phyloP scores from a whole-genome alignment of 306 rosid species.

The Prunus salicina region DNA sequence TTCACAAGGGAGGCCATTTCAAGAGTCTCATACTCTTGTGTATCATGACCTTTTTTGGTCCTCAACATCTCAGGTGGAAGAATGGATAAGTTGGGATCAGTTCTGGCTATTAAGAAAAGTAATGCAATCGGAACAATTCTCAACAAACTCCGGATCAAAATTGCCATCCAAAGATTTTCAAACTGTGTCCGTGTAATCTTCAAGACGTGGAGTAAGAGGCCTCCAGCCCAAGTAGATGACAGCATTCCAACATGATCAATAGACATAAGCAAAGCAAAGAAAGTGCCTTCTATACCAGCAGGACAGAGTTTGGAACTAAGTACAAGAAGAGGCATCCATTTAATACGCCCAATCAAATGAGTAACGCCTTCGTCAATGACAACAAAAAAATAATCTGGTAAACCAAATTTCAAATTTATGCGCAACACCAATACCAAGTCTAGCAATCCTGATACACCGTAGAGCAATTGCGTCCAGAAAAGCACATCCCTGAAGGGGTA shows the following conservation, averaged over 20 bases:
- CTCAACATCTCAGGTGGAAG: conserved; percentile 41
- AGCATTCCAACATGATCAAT: conserved; percentile 83
- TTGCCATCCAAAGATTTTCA: conserved; percentile 73
- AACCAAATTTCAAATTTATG: conserved; percentile 57
- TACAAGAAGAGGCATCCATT: conserved; percentile 99
- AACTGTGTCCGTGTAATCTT: conserved; percentile 70
- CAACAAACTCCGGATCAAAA: conserved; percentile 70
- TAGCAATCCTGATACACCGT: conserved; percentile 78
- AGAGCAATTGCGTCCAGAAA: conserved; percentile 87
- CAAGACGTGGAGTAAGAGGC: conserved; percentile 67
- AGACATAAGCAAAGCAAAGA: conserved; percentile 93
- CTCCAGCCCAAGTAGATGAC: conserved; percentile 92
- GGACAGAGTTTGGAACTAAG: conserved; percentile 96
- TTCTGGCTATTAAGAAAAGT: conserved; percentile 82
- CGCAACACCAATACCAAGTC: conserved; percentile 72
- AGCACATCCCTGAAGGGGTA: conserved; percentile 77
- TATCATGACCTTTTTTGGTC: conserved; percentile 39
- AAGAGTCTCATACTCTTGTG: conserved; percentile 42
- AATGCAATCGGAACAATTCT: conserved; percentile 62
- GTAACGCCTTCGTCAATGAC: conserved; percentile 74
- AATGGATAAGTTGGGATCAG: conserved; percentile 70
- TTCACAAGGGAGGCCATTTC: conserved; percentile 74
- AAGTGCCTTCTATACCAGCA: conserved; percentile 87
- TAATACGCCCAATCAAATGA: conserved; percentile 67
- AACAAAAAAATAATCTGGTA: conserved; percentile 79